These are phyloP conservation scores for Hymenoscyphus repandus DNA, from an alignment of 2,329 filamentous ascomycete species.

Conservation along the genomic window DNA sequence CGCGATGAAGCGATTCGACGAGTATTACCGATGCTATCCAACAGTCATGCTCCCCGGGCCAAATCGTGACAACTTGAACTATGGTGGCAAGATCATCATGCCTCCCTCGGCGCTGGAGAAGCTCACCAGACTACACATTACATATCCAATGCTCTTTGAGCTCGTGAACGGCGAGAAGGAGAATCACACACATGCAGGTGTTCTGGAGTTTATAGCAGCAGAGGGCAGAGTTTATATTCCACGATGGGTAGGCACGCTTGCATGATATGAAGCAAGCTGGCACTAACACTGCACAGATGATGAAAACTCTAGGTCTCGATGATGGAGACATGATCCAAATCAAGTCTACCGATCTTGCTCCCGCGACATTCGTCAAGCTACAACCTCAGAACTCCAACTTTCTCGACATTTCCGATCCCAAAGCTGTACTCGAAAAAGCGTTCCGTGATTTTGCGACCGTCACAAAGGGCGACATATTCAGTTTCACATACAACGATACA, in stretches of 20 bases:
- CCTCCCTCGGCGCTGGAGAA: conserved; percentile 97
- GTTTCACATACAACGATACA: conserved; percentile 93
- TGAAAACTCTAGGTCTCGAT: conserved; percentile 85
- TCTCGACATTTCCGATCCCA: conserved; percentile 94
- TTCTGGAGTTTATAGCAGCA: conserved; percentile 95
- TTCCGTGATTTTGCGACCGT: conserved; percentile 94
- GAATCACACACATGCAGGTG: conserved; percentile 84
- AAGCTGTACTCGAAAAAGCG: conserved; percentile 92
- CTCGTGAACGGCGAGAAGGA: conserved; percentile 80
- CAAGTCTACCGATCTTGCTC: conserved; percentile 87
- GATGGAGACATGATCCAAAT: conserved; percentile 93
- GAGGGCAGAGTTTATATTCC: conserved; percentile 95
- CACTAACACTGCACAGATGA: conserved; percentile 56
- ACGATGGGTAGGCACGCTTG: conserved; percentile 65
- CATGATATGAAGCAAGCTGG: background rate
- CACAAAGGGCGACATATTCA: conserved; percentile 91
- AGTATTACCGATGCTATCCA: conserved; percentile 97
- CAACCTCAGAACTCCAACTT: conserved; percentile 92
- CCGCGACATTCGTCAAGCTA: conserved; percentile 90
- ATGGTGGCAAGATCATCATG: conserved; percentile 95
- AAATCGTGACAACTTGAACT: conserved; percentile 85
- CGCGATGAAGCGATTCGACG: conserved; percentile 77
- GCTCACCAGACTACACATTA: conserved; percentile 90
- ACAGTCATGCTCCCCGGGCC: conserved; percentile 89
- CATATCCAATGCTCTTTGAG: conserved; percentile 97